These are phyloP conservation scores for Huntiella bhutanensis DNA, from an alignment of 2,329 filamentous ascomycete genomes.

Conservation along the genomic window DNA sequence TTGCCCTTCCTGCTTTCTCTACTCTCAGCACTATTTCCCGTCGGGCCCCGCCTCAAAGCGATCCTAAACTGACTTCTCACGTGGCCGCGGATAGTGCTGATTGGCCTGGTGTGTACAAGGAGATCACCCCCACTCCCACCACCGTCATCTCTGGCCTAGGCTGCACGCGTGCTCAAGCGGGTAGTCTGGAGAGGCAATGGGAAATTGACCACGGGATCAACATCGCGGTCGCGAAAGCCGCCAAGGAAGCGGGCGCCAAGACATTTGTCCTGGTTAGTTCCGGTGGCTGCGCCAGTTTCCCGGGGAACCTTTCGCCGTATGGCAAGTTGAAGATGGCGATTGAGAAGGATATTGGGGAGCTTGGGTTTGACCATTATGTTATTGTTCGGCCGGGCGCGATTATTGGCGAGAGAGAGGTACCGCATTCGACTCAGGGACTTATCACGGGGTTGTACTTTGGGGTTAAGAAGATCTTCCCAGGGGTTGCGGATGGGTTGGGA, in stretches of 20 bases:
- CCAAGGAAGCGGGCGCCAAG: constrained; percentile 50
- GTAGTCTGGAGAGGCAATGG: constrained; percentile 60
- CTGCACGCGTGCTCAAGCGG: constrained; percentile 59
- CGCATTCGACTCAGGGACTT: constrained; percentile 37
- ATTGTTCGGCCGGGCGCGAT: constrained; percentile 60
- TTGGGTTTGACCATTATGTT: constrained; percentile 61
- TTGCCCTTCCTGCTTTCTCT: constrained; percentile 28
- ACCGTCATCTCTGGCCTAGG: constrained; percentile 63
- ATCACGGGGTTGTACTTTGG: constrained; percentile 35
- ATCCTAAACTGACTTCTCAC: constrained; percentile 42
- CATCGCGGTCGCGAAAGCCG: constrained; percentile 54
- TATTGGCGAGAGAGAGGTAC: constrained; percentile 47
- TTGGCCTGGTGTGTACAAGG: constrained; percentile 45
- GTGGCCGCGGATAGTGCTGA: constrained; percentile 46
- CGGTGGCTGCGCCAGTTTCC: constrained; percentile 25
- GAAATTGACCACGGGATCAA: constrained; percentile 82
- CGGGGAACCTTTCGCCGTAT: constrained; percentile 27
- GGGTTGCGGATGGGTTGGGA: constrained; percentile 44
- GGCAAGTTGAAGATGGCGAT: constrained; percentile 70
- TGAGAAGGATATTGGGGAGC: constrained; percentile 53
- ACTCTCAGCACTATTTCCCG: constrained; percentile 47
- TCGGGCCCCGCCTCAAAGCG: constrained; percentile 34
- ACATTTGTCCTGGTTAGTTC: constrained; percentile 63
- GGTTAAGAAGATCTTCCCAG: constrained; percentile 33
- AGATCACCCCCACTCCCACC: constrained; percentile 34